These are phyloP conservation scores for Fusarium pininemorale DNA, from an alignment of 2,329 filamentous ascomycete species.

Conservation along the genomic window DNA sequence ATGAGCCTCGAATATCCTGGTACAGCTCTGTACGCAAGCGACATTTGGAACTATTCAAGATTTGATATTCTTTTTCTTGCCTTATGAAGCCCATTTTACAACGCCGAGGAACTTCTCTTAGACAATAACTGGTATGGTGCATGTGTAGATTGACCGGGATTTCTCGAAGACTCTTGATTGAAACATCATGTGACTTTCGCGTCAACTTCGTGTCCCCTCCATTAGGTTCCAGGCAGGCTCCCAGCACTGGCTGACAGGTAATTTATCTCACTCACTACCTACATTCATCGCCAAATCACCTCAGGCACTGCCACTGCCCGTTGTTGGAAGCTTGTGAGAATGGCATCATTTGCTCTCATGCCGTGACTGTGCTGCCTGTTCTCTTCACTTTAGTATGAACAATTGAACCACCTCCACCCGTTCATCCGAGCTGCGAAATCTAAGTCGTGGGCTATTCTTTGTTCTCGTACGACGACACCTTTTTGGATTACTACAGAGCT, in stretches of 20 bases:
- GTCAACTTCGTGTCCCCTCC: constrained; percentile 40
- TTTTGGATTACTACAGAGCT: not conserved
- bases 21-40: not conserved
- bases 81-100: not conserved
- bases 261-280: constrained; percentile 21
- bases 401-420: not conserved
- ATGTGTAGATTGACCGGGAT: not conserved
- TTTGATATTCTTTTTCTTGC: not conserved
- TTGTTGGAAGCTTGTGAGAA: not conserved
- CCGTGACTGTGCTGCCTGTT: constrained; percentile 20
- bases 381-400: not conserved
- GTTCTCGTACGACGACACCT: not conserved
- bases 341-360: constrained; percentile 2
- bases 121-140: not conserved
- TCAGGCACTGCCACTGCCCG: constrained; percentile 1
- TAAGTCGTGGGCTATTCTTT: not conserved
- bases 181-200: constrained; percentile 46
- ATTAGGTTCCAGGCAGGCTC: not conserved
- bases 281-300: constrained; percentile 3
- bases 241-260: constrained; percentile 39
- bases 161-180: not conserved
- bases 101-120: not conserved
- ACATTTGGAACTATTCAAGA: not conserved
- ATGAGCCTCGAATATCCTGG: not conserved
- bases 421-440: not conserved